Conservation (phyloP, 2,329 filamentous ascomycete genomes). For the Cytospora piceae region DNA sequence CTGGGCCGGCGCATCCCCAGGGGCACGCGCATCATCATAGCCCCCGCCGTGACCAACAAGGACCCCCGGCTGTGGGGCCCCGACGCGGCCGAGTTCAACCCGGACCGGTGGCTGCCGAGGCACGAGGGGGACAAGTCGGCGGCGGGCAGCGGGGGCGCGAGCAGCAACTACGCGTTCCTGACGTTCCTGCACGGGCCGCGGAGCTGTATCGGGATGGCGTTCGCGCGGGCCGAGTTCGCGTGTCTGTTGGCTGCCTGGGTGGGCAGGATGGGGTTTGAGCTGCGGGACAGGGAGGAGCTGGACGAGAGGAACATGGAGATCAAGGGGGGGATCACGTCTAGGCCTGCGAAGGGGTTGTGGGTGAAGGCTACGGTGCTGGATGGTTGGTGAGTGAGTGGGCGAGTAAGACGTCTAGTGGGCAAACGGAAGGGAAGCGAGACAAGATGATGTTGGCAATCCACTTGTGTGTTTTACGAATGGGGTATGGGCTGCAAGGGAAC, state of each 20-base stretch:
- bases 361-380: constrained; percentile 69
- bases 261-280: constrained; percentile 70
- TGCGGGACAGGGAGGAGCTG: constrained; percentile 61
- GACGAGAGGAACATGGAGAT: constrained; percentile 70
- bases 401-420: background rate
- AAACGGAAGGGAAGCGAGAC: background rate
- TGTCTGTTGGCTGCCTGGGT: constrained; percentile 78
- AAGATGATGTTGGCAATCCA: background rate
- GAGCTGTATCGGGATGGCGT: constrained; percentile 81
- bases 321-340: constrained; percentile 70
- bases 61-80: constrained; percentile 73
- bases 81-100: constrained; percentile 75
- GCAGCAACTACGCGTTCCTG: constrained; percentile 75
- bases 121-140: constrained; percentile 44
- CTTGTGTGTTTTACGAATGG: too few species aligned
- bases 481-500: too few species aligned
- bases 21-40: constrained; percentile 70
- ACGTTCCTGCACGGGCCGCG: constrained; percentile 87
- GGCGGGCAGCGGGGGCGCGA: constrained; percentile 72
- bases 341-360: constrained; percentile 72
- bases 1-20: constrained; percentile 68
- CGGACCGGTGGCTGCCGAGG: constrained; percentile 71
- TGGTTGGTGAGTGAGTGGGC: constrained; percentile 69
- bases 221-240: constrained; percentile 84
- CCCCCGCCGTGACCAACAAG: constrained; percentile 71